Base-by-base conservation (phyloP, 2,329 filamentous ascomycete genomes). In the Drechmeria coniospora region DNA sequence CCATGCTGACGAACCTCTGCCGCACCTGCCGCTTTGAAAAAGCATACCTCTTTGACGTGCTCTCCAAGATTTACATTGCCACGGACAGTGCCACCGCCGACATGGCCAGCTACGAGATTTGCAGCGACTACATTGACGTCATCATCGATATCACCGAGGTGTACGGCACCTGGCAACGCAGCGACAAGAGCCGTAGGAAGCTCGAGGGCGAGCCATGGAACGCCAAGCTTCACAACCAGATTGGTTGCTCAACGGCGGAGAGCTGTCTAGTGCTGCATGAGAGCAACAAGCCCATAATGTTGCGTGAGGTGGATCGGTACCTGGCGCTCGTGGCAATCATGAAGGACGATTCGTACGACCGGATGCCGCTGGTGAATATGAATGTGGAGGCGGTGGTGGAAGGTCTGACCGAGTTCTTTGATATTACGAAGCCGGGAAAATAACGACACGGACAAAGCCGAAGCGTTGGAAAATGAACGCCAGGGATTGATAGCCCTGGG, bases 31-130 rank as follows among this genome's bases (percentile, higher is more conserved):
- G 82, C 26, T 94, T 98, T 49, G 86, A 95, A 50, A 98, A 98
- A 56, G 87, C 86, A 4, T 98, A 98, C 51, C 72, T 98, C 6
- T 98, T 98, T 49, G 92, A 98, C 48, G 86, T 95, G 7, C 70
- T 92, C 41, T 92, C 82, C 56, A 98, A 98, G 59, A 93, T 98
- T 36, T 98, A 98, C 58, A 92, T 98, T 41, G 90, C 90, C 1
- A 94, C 87, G 5, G 90, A 98, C 51, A 90, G 79, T 17, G 79
- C 81, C 21, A 87, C 87, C 0, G 82, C 87, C 18, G 87, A 95
- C 46, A 90, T 94, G 66, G 79, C 81, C 23, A 87, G 81, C 49
- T 98, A 98, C 52, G 90, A 95, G 57, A 92, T 95, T 46, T 98
- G 90, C 58, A 92, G 83, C 27, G 90, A 98, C 50, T 95, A 93